Evolutionary conservation across 2,329 filamentous ascomycete species (phyloP), one percentile per base, ranked within the genome.

Genomic region (Chaetomiaceae sp.): DNA sequence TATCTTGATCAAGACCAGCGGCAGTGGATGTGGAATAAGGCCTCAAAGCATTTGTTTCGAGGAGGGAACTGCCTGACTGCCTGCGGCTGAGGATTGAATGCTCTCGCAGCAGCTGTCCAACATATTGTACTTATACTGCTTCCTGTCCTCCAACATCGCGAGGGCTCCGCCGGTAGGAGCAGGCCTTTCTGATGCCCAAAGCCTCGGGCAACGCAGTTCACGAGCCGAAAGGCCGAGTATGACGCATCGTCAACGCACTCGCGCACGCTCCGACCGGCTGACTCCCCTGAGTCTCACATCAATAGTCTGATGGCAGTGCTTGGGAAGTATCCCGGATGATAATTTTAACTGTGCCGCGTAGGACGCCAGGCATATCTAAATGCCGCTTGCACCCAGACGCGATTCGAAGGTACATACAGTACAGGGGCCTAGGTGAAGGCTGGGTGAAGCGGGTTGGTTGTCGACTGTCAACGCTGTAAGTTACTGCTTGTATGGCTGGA

Each of bases 261-360:
- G 42, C 25, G 37, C 38, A 46, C 23, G 38, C 18, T 6, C 29
- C 11, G n/a, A 30, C 23, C 16, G 32, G 48, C 42, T 30, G 29
- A 36, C 27, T 50, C 40, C 20, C 27, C 50, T 47, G 50, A 48
- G 18, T 21, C 46, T 32, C 46, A 21, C 46, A 23, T 41, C 46
- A 48, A 48, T 32, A 41, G 46, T 48, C 8, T 33, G 23, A 41
- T 25, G 27, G 34, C 34, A 18, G 44, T 38, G 48, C 36, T 23
- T 16, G 10, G 36, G 53, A 41, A 47, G 48, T 36, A 43, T 43
- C 33, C 27, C 37, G 18, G 30, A 43, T 44, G 53, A 21, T 48
- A 51, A 55, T 51, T 37, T 55, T 55, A 51, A 40, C 47, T 43
- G 20, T 38, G 53, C 53, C 53, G 53, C 48, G 45, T 23, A 36